Evolutionary conservation across 1,284 basidiomycete genomes (phyloP), one percentile per base, ranked within the genome.

Genomic region (Pyrrhoderma noxium): DNA sequence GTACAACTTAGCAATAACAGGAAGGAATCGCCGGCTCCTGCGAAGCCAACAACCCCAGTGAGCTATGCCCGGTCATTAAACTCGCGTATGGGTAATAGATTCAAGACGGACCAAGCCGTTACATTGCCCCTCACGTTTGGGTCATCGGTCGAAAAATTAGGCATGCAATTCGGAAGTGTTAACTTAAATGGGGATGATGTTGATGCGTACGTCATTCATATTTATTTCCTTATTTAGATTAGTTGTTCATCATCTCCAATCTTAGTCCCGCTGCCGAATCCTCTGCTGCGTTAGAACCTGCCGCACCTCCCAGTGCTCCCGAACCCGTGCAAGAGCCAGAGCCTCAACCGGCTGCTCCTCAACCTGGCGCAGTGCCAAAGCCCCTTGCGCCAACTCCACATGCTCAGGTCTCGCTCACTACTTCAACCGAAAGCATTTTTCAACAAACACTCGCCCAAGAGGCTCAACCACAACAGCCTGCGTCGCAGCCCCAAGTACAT

Each of bases 101-200:
- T 80, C 67, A 87, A 85, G 70, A 76, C 75, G 1, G 85, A 87
- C 54, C 82, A 86, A 55, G 77, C 87, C 27, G 86, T 89, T 35
- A 77, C 87, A 49, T 79, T 89, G 75, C 87, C 86, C 1, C 69
- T 67, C 3, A 67, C 65, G 59, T 83, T 83, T 64, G 75, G 79
- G 18, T 64, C 74, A 8, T 73, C 73, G 22, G 59, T 84, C 23
- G 84, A 88, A 64, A 87, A 84, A 63, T 68, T 88, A 46, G 86
- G 85, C 44, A 87, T 89, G 86, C 86, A 89, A 60, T 89, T 89
- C 60, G 86, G 86, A 37, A 88, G 85, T 63, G 67, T 89, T 57
- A 82, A 76, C 63, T 71, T 89, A 31, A 79, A 77, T 37, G 82
- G 80, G 14, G 84, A 86, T 47, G 75, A 75, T 49, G 59, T 79